phyloP scores from a whole-genome alignment of 1,284 basidiomycete genomes.

The Ganoderma lucidum region DNA sequence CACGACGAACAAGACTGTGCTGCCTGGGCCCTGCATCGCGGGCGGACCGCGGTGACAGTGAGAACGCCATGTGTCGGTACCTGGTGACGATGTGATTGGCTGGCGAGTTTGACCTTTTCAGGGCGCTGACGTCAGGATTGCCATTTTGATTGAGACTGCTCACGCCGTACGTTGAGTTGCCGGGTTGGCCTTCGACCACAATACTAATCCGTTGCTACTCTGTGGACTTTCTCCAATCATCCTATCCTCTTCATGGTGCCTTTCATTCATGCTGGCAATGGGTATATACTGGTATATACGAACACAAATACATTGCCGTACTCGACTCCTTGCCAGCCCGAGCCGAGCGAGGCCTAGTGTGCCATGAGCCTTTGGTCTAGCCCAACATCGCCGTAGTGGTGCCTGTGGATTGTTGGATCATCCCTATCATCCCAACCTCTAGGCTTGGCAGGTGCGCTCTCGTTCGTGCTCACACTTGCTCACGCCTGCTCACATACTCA shows the following conservation, averaged over 20 bases:
- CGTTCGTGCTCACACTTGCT: background rate
- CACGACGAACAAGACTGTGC: background rate
- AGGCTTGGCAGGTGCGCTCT: background rate
- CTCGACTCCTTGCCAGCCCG: background rate
- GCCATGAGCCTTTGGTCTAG: background rate
- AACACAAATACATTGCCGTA: background rate
- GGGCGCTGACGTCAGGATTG: background rate
- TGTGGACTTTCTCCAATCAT: background rate
- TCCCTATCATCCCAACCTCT: background rate
- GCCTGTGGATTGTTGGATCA: background rate
- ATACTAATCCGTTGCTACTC: background rate
- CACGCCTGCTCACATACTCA: background rate
- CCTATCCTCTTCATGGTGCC: background rate
- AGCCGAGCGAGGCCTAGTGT: background rate
- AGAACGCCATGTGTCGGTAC: too few species aligned
- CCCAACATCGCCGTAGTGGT: background rate
- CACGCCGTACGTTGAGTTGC: background rate
- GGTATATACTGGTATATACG: too few species aligned
- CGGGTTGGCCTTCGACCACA: background rate
- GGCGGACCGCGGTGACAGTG: too few species aligned
- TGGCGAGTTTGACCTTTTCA: background rate
- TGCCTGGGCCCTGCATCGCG: too few species aligned
- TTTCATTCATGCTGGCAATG: background rate
- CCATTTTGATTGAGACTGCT: background rate
- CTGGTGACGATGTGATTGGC: background rate